Base-by-base conservation (phyloP, 176 grass and related monocot species). In the Avena atlantica region DNA sequence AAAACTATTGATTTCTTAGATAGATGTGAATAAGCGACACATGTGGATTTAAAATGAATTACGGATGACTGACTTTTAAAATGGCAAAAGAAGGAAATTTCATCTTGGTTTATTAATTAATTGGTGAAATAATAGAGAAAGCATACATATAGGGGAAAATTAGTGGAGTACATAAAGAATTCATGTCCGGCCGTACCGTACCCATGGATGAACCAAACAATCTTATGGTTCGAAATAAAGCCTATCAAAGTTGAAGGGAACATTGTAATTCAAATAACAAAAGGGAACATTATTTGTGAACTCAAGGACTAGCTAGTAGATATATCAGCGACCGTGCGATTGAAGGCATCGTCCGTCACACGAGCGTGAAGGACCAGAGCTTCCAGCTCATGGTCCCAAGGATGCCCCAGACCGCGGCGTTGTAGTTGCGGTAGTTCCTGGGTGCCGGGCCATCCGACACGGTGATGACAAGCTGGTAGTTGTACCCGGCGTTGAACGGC, bases 401-500 rank as follows among this genome's bases (percentile, higher is more conserved):
- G 15, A 78, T 58, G 76, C 74, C 76, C 76, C 76, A 78, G 16
- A 40, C 7, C 51, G 55, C 58, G 3, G 75, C 75, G 15, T 6
- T 34, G 25, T 78, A 78, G 14, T 56, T 52, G 7, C 0, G 25
- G 49, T 24, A 11, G 24, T 51, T 57, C 65, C 15, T 69, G 15
- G 65, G 31, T 7, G 65, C 65, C 65, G 65, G 67, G 29, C 76
- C 76, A n/a, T 17, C 12, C 4, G 76, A 25, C 15, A 53, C 52
- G 9, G 76, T 60, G 17, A 79, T 17, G 8, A 60, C 31, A 9
- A 79, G 55, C 76, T 20, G 25, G 76, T 79, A 79, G 76, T 79
- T 59, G 55, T 6, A 79, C 3, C 55, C 55, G 17, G 19, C 55
- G 31, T 59, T 40, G 55, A 11, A 79, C 7, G 76, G 24, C 76